Evolutionary conservation across 2,329 filamentous ascomycete species (phyloP).

Genomic region (Cytospora schulzeri): DNA sequence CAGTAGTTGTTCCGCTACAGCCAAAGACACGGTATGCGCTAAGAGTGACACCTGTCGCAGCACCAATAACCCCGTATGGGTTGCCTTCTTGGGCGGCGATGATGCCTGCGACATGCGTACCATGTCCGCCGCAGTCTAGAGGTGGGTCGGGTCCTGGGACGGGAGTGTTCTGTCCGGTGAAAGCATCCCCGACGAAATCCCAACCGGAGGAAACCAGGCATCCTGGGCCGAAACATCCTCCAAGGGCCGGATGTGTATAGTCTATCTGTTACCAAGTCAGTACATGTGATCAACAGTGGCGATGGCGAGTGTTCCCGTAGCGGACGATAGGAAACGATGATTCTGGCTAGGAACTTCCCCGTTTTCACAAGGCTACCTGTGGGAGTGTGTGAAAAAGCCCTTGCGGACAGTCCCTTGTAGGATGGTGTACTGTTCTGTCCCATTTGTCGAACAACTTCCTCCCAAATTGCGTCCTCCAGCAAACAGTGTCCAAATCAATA

Average conservation of each 20-base stretch:
- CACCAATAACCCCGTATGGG: conserved; percentile 57
- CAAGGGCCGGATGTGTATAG: conserved; percentile 64
- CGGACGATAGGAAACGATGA: too few relatives aligned
- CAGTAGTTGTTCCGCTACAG: conserved; percentile 51
- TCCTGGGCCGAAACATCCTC: conserved; percentile 63
- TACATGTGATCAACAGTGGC: not conserved
- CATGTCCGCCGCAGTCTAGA: conserved; percentile 60
- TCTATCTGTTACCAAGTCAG: conserved; percentile 49
- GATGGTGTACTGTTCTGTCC: too few relatives aligned
- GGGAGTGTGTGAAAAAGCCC: too few relatives aligned
- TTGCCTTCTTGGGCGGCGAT: conserved; percentile 61
- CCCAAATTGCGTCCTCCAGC: not conserved
- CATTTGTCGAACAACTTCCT: too few relatives aligned
- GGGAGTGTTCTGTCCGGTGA: conserved; percentile 43
- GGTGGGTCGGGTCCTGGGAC: conserved; percentile 54
- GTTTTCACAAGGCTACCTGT: too few relatives aligned
- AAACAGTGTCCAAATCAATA: not conserved
- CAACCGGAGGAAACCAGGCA: conserved; percentile 60
- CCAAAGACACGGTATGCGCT: conserved; percentile 61
- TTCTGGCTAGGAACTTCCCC: too few relatives aligned
- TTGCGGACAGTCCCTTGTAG: too few relatives aligned
- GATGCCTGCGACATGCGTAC: conserved; percentile 64
- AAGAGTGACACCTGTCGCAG: conserved; percentile 57
- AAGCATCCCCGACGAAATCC: conserved; percentile 60
- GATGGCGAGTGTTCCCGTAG: too few relatives aligned